These are phyloP conservation scores for Evernia prunastri DNA, from an alignment of 495 filamentous ascomycete species.

Conservation along the genomic window DNA sequence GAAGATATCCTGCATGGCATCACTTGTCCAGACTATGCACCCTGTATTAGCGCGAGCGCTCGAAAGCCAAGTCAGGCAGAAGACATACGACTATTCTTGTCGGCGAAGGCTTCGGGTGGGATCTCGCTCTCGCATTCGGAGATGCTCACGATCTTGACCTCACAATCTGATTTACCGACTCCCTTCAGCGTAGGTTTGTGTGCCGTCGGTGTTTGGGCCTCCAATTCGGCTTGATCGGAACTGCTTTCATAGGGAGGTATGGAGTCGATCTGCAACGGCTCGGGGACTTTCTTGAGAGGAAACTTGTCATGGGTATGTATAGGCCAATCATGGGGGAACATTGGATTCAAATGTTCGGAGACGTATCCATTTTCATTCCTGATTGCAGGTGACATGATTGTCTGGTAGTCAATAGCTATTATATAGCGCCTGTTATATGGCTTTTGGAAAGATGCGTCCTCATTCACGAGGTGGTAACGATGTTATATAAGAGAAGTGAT, in stretches of 20 bases:
- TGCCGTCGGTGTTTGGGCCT: background rate
- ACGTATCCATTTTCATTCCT: background rate
- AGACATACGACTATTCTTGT: background rate
- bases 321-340: background rate
- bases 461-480: background rate
- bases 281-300: background rate
- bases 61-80: background rate
- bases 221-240: slow-evolving; percentile 1
- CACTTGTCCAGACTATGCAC: slow-evolving; percentile 2
- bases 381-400: background rate
- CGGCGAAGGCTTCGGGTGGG: background rate
- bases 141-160: slow-evolving; percentile 4
- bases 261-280: background rate
- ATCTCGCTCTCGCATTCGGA: slow-evolving; percentile 4
- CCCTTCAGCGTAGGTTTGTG: slow-evolving; percentile 1
- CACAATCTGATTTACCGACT: background rate
- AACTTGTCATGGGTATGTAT: background rate
- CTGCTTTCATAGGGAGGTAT: slow-evolving; percentile 4
- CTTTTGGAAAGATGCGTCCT: background rate
- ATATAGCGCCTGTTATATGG: background rate
- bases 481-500: background rate
- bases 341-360: background rate
- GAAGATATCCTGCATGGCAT: slow-evolving; percentile 4
- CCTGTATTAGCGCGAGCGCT: background rate
- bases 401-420: background rate